Evolutionary conservation across 2,329 filamentous ascomycete species (phyloP), one percentile per base, ranked within the genome.

Genomic region (Bipolaris cookei): DNA sequence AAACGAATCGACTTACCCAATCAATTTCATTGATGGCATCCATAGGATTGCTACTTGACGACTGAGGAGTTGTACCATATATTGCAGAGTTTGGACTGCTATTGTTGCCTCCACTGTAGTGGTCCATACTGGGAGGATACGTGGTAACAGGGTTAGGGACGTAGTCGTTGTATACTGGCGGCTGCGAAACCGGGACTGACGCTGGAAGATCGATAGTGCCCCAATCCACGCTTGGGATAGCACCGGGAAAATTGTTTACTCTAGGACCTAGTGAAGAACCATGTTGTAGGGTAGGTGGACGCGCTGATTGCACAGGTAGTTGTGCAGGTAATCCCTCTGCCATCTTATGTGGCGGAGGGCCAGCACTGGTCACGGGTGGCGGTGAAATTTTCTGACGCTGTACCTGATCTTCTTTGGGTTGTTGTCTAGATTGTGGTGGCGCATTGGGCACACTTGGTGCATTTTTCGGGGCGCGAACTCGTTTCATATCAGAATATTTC

Each of bases 401-500:
- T 4, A 45, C 41, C 6, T 51, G 51, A n/a, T 45, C 42, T 42
- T 50, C 41, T 52, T 54, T 45, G 38, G 38, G 42, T 42, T 56
- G 48, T 23, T 57, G 49, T 8, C 58, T 45, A 25, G 59, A 66
- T 28, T 77, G 77, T 72, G 46, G 72, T 67, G 48, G 64, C 16
- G 59, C 54, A 25, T 42, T 25, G n/a, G 39, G 39, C 14, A 65
- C 75, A 6, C 18, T 8, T 7, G 76, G 70, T 58, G 82, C 80
- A 39, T 72, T 74, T 3, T 74, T 80, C 0, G 85, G 84, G 1
- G 83, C 83, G 14, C 84, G 78, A 70, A 85, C 80, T 59, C 84
- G 85, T 37, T 87, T 82, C 77, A 87, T 81, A 21, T 77, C 78
- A 65, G 84, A 81, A 66, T 89, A 90, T 3, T 84, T 77, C 13